Conservation (phyloP, 768 basidiomycete genomes). For the Naganishia kalamii region DNA sequence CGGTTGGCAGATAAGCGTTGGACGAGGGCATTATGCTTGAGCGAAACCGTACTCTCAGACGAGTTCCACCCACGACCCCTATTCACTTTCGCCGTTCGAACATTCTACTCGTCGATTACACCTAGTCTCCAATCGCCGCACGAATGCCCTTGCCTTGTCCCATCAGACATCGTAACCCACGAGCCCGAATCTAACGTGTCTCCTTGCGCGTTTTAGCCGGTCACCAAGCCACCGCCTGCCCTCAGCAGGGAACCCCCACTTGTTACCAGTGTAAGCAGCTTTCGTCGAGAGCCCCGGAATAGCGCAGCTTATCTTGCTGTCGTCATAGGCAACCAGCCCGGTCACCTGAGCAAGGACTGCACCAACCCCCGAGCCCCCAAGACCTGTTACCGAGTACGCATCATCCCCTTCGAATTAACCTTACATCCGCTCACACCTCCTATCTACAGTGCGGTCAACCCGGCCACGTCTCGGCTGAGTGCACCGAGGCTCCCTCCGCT, state of each 20-base stretch:
- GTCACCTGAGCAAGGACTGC: conserved; percentile 44
- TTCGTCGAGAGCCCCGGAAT: neutral
- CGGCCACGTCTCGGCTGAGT: conserved; percentile 44
- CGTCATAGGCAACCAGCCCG: conserved; percentile 28
- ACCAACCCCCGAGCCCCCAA: conserved; percentile 42
- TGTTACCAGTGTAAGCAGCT: conserved; percentile 42
- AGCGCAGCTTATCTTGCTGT: neutral
- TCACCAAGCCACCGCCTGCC: conserved; percentile 44
- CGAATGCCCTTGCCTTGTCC: neutral
- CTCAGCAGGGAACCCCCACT: conserved; percentile 37
- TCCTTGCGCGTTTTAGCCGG: conserved; percentile 30
- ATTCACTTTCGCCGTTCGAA: neutral
- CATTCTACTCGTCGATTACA: neutral
- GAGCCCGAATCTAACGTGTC: neutral
- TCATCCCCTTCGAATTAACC: neutral
- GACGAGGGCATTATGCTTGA: neutral
- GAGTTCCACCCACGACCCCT: neutral
- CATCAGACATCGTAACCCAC: neutral
- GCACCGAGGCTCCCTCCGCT: conserved; percentile 37
- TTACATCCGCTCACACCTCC: neutral
- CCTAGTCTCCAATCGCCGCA: neutral
- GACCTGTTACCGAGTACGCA: conserved; percentile 41
- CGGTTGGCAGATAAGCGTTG: neutral
- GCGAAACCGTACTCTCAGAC: neutral
- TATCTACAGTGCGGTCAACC: conserved; percentile 37